A percentile compares a stretch with the other conserved stretches of the same genome.
Conservation (phyloP, 1,284 basidiomycete species). For the Rugiboletus extremiorientalis region DNA sequence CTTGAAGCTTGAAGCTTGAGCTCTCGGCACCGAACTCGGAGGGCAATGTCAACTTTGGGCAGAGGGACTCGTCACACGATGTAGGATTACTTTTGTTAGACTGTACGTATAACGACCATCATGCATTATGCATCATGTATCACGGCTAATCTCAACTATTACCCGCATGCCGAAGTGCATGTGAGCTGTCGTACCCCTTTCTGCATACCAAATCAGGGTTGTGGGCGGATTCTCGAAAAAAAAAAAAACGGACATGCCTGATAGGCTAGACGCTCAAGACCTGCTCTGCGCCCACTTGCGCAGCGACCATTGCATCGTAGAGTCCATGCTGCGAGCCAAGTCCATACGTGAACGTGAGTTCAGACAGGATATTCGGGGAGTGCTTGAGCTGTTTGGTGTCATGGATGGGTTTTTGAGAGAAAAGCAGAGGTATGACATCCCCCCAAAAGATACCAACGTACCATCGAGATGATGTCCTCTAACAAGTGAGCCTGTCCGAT, state of each 20-base stretch:
- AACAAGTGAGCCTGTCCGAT: slow-evolving; percentile 93
- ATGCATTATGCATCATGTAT: not conserved
- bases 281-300: slow-evolving; percentile 7
- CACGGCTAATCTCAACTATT: not conserved
- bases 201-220: not conserved
- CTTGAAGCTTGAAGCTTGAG: no score
- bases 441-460: slow-evolving; percentile 34
- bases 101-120: no score
- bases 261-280: not conserved
- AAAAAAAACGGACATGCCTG: not conserved
- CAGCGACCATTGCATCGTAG: slow-evolving; percentile 23
- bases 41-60: not conserved
- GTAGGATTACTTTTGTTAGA: not conserved
- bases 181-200: not conserved
- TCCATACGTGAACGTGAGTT: slow-evolving; percentile 80
- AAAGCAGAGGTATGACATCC: no score
- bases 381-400: slow-evolving; percentile 37
- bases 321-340: slow-evolving; percentile 59
- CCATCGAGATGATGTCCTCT: slow-evolving; percentile 87
- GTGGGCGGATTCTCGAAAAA: not conserved
- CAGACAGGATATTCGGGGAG: slow-evolving; percentile 53
- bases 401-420: slow-evolving; percentile 44
- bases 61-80: not conserved
- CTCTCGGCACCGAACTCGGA: not conserved
- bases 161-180: not conserved